Evolutionary conservation across 768 basidiomycete species (phyloP), one percentile per base, ranked within the genome.

Genomic region (Tubosaeta sp.): DNA sequence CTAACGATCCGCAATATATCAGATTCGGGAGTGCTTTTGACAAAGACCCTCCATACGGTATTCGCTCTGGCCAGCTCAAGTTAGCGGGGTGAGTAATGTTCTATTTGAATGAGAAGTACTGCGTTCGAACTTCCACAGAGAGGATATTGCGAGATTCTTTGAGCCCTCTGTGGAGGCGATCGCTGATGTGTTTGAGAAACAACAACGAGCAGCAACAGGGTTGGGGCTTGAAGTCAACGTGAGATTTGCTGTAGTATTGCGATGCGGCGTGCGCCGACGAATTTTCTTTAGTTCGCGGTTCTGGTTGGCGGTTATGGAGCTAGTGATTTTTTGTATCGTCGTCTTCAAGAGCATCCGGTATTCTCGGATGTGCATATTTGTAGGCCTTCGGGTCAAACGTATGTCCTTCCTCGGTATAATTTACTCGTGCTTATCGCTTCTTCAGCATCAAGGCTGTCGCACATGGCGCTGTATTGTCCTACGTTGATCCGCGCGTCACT

Each of bases 281-380:
- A 10, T 10, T 30, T 10, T 30, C 25, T n/a, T 4, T 30, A 69
- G 70, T 51, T 68, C 14, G 69, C 74, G 18, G 72, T 79, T 32
- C 70, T 83, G 3, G 78, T 81, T 2, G 79, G 79, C 1, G 78
- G 78, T 0, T 81, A 79, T 53, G 73, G 74, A 0, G 73, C 76
- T 10, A 79, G 71, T 44, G 73, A 74, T 24, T 79, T 70, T 71
- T n/a, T n/a, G n/a, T n/a, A n/a, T n/a, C n/a, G n/a, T n/a, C n/a
- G n/a, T n/a, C n/a, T n/a, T n/a, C n/a, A n/a, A n/a, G n/a, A 64
- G n/a, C 59, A 66, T 2, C 58, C 77, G 1, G 59, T 54, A 19
- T 67, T 68, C 14, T 62, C 68, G 0, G 71, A 71, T 0, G 57
- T 79, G 3, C 64, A 69, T 10, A 59, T 82, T 5, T 69, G 72